Conservation (phyloP, 352 stramenopile species). For the Pythium phragmiticola region DNA sequence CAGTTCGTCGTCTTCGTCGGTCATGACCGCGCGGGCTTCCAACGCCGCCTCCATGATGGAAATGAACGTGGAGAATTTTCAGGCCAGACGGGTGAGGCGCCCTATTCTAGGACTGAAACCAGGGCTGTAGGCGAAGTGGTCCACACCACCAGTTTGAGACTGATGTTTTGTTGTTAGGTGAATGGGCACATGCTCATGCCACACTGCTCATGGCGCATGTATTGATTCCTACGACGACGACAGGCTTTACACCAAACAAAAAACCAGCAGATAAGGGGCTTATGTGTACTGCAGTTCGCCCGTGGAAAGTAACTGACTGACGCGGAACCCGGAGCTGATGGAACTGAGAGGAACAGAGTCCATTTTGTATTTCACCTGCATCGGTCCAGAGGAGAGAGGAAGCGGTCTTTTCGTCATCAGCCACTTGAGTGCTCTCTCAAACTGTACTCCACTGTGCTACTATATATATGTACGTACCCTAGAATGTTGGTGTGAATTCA, state of each 20-base stretch:
- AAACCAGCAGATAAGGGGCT: neutral
- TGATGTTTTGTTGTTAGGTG: neutral
- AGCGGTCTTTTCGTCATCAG: neutral
- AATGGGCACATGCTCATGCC: neutral
- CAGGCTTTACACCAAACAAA: neutral
- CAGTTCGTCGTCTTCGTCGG: slow-evolving; percentile 25
- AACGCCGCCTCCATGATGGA: slow-evolving; percentile 15
- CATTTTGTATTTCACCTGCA: slow-evolving; percentile 4
- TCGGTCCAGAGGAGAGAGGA: neutral
- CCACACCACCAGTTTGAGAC: neutral
- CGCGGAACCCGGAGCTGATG: neutral
- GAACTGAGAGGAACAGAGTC: neutral
- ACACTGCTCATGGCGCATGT: neutral
- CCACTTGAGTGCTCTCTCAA: neutral
- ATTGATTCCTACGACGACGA: too few relatives aligned
- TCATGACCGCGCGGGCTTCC: slow-evolving; percentile 16
- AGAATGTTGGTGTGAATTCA: too few relatives aligned
- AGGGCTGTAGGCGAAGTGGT: neutral
- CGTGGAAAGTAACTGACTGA: neutral
- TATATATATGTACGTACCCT: too few relatives aligned
- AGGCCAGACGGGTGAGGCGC: neutral
- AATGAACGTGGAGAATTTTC: neutral
- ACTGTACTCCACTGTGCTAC: too few relatives aligned
- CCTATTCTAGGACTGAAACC: slow-evolving; percentile 3
- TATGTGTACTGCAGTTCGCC: too few relatives aligned